Evolutionary conservation across 202 grass and related monocot species (phyloP), one percentile per base, ranked within the genome.

Genomic region (Carex arenaria): DNA sequence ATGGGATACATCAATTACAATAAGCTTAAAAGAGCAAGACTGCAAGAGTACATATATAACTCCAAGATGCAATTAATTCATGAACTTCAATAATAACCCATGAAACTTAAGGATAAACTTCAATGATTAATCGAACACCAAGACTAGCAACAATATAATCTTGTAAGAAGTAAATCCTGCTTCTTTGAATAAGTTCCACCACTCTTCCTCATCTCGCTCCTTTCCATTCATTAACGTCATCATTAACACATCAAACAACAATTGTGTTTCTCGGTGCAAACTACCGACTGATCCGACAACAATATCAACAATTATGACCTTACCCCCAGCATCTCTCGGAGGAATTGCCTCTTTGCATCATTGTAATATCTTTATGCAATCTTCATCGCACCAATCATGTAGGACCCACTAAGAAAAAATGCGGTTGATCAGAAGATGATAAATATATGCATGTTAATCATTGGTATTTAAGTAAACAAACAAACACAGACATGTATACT

Each of bases 321-420:
- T 90, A 45, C 84, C 88, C 38, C 84, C 88, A 5, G 13, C 85
- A 22, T 87, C 87, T 70, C 55, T 90, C 0, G 83, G 6, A 54
- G 90, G 88, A 61, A 92, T 64, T 54, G 87, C 92, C 85, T 91
- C 87, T 79, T 75, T 88, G 65, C 87, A 94, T 22, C 66, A 57
- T 26, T 64, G 78, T 5, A 92, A 81, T 77, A 94, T 85, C 55
- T 52, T 74, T 85, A 90, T 86, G 53, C 90, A 90, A 12, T 87
- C 67, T 43, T 88, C 78, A 59, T 92, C 88, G 0, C 19, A 64
- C 90, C 84, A 94, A 12, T 87, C 88, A 55, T 94, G 90, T 5
- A 92, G 28, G 30, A 89, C 78, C 88, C 81, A 94, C 92, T 88
- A 82, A 74, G 52, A 14, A 1, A 43, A 26, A 30, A 30, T 0